Percentiles rank a stretch among this genome's conserved stretches.
Conservation (phyloP, 208 protist genomes). For the Trypanosoma mega region DNA sequence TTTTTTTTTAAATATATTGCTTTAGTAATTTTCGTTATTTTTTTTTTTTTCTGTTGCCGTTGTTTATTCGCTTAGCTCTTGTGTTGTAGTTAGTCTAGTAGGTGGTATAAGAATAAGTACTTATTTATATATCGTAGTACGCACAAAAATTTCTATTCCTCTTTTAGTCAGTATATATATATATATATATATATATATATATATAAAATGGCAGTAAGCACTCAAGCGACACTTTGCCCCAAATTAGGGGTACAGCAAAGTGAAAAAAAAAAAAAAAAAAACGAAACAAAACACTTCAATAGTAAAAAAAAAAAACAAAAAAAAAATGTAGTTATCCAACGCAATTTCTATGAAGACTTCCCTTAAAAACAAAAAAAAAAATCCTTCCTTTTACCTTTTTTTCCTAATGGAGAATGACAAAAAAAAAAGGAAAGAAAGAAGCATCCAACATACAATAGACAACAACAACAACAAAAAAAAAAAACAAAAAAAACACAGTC, state of each 20-base stretch:
- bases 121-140: too few relatives aligned
- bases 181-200: constrained; percentile 13
- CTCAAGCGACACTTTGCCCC: too few relatives aligned
- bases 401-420: constrained; percentile 2
- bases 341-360: too few relatives aligned
- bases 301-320: neutral
- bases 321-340: neutral
- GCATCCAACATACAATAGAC: neutral
- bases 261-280: neutral
- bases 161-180: too few relatives aligned
- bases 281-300: neutral
- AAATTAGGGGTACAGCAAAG: neutral
- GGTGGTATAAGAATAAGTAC: too few relatives aligned
- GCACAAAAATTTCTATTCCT: too few relatives aligned
- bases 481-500: too few relatives aligned
- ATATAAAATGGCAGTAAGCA: too few relatives aligned
- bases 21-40: neutral
- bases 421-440: constrained; percentile 11
- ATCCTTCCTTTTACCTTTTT: neutral
- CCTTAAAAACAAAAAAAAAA: constrained; percentile 5
- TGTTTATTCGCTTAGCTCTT: too few relatives aligned
- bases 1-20: neutral
- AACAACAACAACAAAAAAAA: constrained; percentile 13
- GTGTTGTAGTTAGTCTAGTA: too few relatives aligned
- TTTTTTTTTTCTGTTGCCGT: neutral